These are phyloP conservation scores for Liquidambar formosana DNA, from an alignment of 164 flowering plant species.

Conservation along the genomic window DNA sequence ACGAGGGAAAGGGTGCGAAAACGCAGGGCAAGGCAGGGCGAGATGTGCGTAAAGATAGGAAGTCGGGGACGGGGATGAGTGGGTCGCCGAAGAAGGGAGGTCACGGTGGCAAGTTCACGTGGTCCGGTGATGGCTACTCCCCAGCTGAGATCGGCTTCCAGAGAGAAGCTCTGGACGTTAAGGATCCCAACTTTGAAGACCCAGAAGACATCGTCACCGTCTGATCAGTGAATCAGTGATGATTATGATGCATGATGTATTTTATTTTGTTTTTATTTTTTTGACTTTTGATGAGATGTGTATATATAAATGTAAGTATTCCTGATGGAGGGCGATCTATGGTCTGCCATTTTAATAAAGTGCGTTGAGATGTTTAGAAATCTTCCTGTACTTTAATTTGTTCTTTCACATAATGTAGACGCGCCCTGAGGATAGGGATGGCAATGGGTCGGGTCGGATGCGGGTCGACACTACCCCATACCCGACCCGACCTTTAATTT, in stretches of 20 bases:
- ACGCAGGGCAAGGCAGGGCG: slow-evolving; percentile 19
- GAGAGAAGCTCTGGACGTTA: slow-evolving; percentile 29
- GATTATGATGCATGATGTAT: not conserved
- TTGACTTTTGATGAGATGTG: too few species aligned
- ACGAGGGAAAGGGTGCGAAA: slow-evolving; percentile 25
- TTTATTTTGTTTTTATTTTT: too few species aligned
- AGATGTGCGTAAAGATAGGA: slow-evolving; percentile 50
- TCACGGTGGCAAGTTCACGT: slow-evolving; percentile 67
- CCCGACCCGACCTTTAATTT: too few species aligned
- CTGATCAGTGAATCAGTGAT: slow-evolving; percentile 6
- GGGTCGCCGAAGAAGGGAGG: slow-evolving; percentile 75
- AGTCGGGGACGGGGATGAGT: slow-evolving; percentile 50
- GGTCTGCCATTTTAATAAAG: too few species aligned
- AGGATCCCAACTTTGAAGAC: slow-evolving; percentile 72
- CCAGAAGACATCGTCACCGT: slow-evolving; percentile 29
- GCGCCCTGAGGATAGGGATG: too few species aligned
- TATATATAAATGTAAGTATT: too few species aligned
- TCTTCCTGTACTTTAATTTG: too few species aligned
- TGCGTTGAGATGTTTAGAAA: too few species aligned
- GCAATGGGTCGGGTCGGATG: too few species aligned
- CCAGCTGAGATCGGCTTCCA: slow-evolving; percentile 30
- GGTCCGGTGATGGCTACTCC: slow-evolving; percentile 47
- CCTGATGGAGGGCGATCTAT: too few species aligned
- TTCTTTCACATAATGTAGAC: too few species aligned
- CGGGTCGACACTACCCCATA: too few species aligned